A percentile compares a stretch with the other conserved stretches of the same genome.
These are phyloP conservation scores for Colletotrichum australisinense DNA, from an alignment of 2,329 filamentous ascomycete genomes.

Conservation along the genomic window DNA sequence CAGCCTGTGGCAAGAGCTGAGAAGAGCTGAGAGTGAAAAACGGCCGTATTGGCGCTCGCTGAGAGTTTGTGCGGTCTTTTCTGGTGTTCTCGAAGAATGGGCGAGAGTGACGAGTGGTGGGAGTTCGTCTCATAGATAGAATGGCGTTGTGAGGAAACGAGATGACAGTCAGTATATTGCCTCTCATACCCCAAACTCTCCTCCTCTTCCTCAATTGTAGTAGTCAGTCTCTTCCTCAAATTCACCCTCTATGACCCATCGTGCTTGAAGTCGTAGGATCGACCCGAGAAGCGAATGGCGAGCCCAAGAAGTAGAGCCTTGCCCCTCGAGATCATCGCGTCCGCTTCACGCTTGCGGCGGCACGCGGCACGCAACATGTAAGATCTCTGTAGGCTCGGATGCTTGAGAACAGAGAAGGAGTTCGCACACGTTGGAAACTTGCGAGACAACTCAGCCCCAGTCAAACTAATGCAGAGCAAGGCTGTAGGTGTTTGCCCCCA, in stretches of 20 bases:
- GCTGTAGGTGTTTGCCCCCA: not conserved
- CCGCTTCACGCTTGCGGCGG: not conserved
- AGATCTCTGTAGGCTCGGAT: not conserved
- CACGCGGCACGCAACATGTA: not conserved
- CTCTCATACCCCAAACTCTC: not conserved
- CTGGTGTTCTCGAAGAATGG: constrained; percentile 4
- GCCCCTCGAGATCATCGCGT: not conserved
- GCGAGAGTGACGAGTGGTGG: not conserved
- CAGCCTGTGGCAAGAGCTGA: not conserved
- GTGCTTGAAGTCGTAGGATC: not conserved
- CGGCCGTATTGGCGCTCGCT: not conserved
- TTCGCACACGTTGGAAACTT: not conserved
- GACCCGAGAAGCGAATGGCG: not conserved
- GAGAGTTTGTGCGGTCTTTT: not conserved
- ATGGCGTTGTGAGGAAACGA: constrained; percentile 8
- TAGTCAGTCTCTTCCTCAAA: not conserved
- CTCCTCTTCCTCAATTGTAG: not conserved
- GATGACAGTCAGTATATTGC: constrained; percentile 10
- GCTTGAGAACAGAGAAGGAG: not conserved
- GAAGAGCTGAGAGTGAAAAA: not conserved
- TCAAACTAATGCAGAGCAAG: not conserved
- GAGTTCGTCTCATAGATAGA: constrained; percentile 25
- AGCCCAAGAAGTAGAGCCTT: not conserved
- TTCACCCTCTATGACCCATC: not conserved
- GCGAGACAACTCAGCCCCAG: not conserved